Evolutionary conservation across 441 rosid genomes (phyloP).

Genomic region (Lepidium campestre): DNA sequence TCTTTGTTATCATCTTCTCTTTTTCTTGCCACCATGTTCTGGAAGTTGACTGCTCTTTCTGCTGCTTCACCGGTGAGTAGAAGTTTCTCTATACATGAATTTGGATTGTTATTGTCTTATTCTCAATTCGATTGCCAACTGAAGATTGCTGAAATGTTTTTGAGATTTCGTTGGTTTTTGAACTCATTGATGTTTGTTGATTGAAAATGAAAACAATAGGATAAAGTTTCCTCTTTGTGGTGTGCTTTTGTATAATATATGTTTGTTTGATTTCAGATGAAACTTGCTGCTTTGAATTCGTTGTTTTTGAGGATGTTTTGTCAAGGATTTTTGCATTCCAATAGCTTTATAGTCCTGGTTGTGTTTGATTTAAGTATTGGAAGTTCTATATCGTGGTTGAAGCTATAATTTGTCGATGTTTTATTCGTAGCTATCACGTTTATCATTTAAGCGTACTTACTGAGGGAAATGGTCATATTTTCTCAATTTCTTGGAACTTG

Average conservation of each 20-base stretch:
- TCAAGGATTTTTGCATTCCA: background rate
- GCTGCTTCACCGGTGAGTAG: slow-evolving; percentile 76
- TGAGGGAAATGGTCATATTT: background rate
- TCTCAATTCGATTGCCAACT: background rate
- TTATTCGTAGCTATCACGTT: background rate
- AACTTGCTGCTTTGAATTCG: background rate
- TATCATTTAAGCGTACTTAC: background rate
- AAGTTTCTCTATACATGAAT: slow-evolving; percentile 10
- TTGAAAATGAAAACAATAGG: background rate
- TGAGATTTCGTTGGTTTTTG: slow-evolving; percentile 15
- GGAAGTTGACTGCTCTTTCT: slow-evolving; percentile 84
- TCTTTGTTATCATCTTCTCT: background rate
- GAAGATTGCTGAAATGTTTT: background rate
- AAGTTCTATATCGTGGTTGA: background rate
- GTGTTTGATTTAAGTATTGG: background rate
- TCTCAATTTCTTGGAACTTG: background rate
- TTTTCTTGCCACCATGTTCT: slow-evolving; percentile 50
- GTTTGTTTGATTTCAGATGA: background rate
- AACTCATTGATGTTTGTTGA: background rate
- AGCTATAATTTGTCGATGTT: background rate
- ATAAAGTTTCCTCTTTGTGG: background rate
- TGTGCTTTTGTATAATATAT: background rate
- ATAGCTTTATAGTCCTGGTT: background rate
- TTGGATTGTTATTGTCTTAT: background rate
- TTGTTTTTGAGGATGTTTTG: background rate